A percentile compares a stretch with the other conserved stretches of the same genome.
These are phyloP conservation scores for Ogataea hybrid DNA, from an alignment of 1,139 yeast genomes.

Conservation along the genomic window DNA sequence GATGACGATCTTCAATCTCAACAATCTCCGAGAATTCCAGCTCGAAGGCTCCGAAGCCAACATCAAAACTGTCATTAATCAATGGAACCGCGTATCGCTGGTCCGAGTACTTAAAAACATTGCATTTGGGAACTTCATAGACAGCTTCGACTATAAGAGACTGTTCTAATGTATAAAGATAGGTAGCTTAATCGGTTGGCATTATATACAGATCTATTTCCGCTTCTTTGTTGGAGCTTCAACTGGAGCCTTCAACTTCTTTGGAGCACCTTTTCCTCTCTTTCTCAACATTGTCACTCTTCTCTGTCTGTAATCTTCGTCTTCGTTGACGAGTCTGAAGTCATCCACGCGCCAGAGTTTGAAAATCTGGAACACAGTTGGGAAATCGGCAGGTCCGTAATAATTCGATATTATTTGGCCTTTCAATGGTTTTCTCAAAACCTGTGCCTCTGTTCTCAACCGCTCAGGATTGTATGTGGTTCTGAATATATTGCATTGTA, in stretches of 20 bases:
- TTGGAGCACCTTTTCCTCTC: slow-evolving; percentile 93
- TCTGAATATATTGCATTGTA: slow-evolving; percentile 61
- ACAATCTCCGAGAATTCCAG: slow-evolving; percentile 21
- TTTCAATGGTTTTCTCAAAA: slow-evolving; percentile 66
- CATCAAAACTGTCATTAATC: slow-evolving; percentile 19
- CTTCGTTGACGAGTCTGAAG: slow-evolving; percentile 60
- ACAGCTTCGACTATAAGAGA: slow-evolving; percentile 29
- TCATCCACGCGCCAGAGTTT: slow-evolving; percentile 25
- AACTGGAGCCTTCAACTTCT: slow-evolving; percentile 58
- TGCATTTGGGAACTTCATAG: slow-evolving; percentile 29
- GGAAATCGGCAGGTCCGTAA: slow-evolving; percentile 73
- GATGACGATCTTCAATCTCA: slow-evolving; percentile 28
- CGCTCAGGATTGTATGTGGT: slow-evolving; percentile 66
- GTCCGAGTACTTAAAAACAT: slow-evolving; percentile 20
- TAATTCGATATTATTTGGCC: slow-evolving; percentile 74
- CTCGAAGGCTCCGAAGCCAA: slow-evolving; percentile 3
- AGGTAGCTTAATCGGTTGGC: slow-evolving; percentile 2
- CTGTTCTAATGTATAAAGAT: slow-evolving; percentile 25
- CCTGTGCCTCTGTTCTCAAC: slow-evolving; percentile 73
- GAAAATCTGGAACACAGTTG: slow-evolving; percentile 43
- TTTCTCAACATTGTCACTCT: slow-evolving; percentile 70
- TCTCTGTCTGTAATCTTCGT: slow-evolving; percentile 65
- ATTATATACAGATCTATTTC: slow-evolving; percentile 14
- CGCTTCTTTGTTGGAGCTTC: slow-evolving; percentile 35
- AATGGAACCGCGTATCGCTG: slow-evolving; percentile 27